Percentiles rank a stretch among this genome's conserved stretches.
phyloP scores from a whole-genome alignment of 2,329 filamentous ascomycete genomes.

The Talaromyces sp. region DNA sequence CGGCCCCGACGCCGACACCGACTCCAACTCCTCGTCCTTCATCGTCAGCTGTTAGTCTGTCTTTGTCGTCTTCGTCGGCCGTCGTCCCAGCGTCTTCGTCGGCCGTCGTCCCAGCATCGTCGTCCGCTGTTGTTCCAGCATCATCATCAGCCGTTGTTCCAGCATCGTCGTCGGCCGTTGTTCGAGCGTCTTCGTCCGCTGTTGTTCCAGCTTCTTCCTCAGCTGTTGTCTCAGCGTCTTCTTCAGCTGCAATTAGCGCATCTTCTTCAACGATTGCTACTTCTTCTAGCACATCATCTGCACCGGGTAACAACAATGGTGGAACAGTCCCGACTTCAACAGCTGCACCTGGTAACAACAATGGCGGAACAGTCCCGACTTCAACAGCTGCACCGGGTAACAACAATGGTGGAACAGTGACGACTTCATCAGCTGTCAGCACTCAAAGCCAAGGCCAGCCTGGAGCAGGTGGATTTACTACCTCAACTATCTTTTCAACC shows the following conservation, averaged over 20 bases:
- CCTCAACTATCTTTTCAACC: conserved; percentile 8
- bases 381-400: background rate
- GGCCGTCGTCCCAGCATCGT: background rate
- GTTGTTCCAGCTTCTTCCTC: background rate
- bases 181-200: background rate
- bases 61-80: background rate
- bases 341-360: background rate
- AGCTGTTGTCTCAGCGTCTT: background rate
- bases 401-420: background rate
- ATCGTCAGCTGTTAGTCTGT: background rate
- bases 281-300: background rate
- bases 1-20: conserved; percentile 1
- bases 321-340: background rate
- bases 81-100: background rate
- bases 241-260: background rate
- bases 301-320: background rate
- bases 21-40: background rate
- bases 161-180: background rate
- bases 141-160: background rate
- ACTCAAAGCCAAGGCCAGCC: background rate
- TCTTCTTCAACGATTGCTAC: background rate
- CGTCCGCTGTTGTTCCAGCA: background rate
- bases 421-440: background rate
- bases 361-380: background rate
- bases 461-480: background rate